These are phyloP conservation scores for Lycium barbarum DNA, from an alignment of 257 asterid species.

Conservation along the genomic window DNA sequence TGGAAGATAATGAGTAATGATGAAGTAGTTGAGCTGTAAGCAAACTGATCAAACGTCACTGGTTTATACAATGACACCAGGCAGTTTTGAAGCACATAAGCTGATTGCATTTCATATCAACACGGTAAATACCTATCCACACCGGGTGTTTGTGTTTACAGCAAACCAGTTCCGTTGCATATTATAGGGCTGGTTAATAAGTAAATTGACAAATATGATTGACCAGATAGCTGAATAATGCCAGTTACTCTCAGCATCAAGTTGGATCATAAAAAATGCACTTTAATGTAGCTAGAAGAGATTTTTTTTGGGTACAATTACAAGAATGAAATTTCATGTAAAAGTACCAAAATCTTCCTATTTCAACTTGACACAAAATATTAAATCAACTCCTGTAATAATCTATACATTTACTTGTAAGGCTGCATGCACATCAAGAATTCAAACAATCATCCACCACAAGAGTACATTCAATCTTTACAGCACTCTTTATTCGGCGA, in stretches of 20 bases:
- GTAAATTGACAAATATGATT: too few relatives aligned
- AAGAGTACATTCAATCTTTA: background rate
- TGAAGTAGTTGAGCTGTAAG: too few relatives aligned
- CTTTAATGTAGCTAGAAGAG: background rate
- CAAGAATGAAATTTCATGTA: background rate
- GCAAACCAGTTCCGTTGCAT: too few relatives aligned
- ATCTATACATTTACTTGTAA: conserved; percentile 16
- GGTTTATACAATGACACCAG: background rate
- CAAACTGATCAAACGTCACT: too few relatives aligned
- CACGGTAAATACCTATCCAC: too few relatives aligned
- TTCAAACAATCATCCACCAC: conserved; percentile 5
- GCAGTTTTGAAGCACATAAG: background rate
- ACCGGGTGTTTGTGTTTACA: too few relatives aligned
- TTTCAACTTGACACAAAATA: background rate
- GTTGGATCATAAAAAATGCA: background rate
- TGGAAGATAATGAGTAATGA: too few relatives aligned
- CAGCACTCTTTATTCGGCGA: background rate
- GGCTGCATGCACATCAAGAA: background rate
- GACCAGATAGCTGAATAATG: too few relatives aligned
- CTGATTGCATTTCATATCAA: background rate
- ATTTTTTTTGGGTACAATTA: background rate
- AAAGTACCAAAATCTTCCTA: background rate
- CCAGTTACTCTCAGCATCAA: background rate
- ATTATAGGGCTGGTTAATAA: too few relatives aligned
- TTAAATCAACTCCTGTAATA: background rate